Evolutionary conservation across 495 filamentous ascomycete genomes (phyloP), one percentile per base, ranked within the genome.

Genomic region (Talaromyces borbonicus): DNA sequence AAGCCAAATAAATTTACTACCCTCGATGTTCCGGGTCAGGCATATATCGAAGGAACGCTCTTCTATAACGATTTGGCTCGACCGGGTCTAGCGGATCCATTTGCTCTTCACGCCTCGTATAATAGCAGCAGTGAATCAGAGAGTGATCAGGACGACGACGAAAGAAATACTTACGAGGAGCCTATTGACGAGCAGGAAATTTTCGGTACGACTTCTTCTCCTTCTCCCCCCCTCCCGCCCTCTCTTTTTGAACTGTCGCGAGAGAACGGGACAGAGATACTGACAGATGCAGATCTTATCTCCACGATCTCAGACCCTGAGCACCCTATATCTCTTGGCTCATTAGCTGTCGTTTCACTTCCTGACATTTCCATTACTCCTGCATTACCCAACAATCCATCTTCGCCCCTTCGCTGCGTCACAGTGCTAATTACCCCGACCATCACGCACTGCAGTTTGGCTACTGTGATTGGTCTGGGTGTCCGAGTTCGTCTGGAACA

Each of bases 111-210:
- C 20, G 55, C 48, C 20, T 55, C 50, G 22, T 58, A 58, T 15
- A 30, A 6, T 6, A 41, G 38, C 22, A 26, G 38, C 38, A 25
- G 20, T 15, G 38, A 41, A 41, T 41, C 38, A 20, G 38, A 41
- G 38, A 41, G 38, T 22, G 62, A 67, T 9, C 54, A 61, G 18
- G 74, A 75, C 39, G 72, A 72, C 29, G 78, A 77, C 24, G 83
- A 82, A 41, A 78, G 25, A 8, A 42, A 87, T 36, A 67, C 78
- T 14, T 58, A 68, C 5, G 69, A 80, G 20, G 90, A 95, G 50
- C 85, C 81, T 23, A 92, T 98, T 49, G 92, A 98, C 55, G 87
- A 88, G 58, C 93, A 96, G 58, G 92, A 98, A 63, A 86, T 98
- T 19, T 98, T 88, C 56, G 89, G 89, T 94, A 71, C 52, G 74